Evolutionary conservation across 2,329 filamentous ascomycete species (phyloP).

Genomic region (Pseudofabraea citricarpa): DNA sequence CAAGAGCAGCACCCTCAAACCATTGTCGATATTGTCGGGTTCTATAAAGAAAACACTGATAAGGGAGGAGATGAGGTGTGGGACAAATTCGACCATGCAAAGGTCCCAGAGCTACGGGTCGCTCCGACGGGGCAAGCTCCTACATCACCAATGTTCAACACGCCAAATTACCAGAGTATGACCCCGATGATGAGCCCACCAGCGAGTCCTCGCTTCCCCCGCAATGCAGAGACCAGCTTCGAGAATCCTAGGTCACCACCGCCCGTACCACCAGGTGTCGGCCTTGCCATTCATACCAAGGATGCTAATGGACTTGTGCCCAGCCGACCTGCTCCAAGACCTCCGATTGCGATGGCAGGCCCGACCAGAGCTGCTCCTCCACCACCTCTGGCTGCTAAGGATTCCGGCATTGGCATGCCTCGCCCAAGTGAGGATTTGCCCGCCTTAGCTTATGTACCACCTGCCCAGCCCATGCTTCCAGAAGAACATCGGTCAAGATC

Average conservation of each 20-base stretch:
- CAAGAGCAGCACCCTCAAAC: constrained; percentile 94
- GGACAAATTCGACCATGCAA: constrained; percentile 93
- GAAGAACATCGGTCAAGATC: constrained; percentile 66
- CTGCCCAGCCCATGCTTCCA: constrained; percentile 48
- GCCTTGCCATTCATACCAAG: constrained; percentile 37
- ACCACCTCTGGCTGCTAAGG: constrained; percentile 52
- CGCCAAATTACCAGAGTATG: constrained; percentile 51
- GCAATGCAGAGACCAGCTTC: constrained; percentile 89
- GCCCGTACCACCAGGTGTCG: constrained; percentile 56
- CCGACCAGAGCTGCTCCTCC: constrained; percentile 54
- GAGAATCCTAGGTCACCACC: constrained; percentile 94
- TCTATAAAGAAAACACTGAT: constrained; percentile 93
- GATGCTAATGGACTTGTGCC: constrained; percentile 64
- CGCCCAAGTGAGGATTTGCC: constrained; percentile 51
- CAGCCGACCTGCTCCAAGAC: constrained; percentile 78
- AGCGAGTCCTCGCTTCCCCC: constrained; percentile 79
- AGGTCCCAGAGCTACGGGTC: constrained; percentile 49
- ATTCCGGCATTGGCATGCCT: constrained; percentile 59
- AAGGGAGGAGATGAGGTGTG: constrained; percentile 72
- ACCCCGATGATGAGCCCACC: constrained; percentile 70
- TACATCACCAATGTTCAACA: constrained; percentile 39
- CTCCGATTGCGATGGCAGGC: constrained; percentile 71
- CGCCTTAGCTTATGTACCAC: constrained; percentile 27
- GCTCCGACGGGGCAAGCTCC: constrained; percentile 22
- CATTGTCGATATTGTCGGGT: constrained; percentile 91